A percentile compares a stretch with the other conserved stretches of the same genome.
Conservation (phyloP, 176 grass and related monocot species). For the Triticum turgidum region DNA sequence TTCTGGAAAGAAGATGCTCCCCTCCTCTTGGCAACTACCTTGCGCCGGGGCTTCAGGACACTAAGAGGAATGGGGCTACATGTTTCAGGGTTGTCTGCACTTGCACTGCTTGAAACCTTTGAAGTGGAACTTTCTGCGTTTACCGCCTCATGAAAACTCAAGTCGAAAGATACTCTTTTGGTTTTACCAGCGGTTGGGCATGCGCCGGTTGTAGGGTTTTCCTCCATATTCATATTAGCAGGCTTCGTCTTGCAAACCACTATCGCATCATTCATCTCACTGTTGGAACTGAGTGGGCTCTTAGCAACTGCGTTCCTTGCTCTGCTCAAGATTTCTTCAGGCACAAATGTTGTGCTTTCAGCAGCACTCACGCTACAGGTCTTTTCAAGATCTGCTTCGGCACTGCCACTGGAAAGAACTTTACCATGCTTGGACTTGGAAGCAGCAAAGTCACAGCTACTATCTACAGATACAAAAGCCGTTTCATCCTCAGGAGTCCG, state of each 20-base stretch:
- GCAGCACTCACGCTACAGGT: constrained; percentile 6
- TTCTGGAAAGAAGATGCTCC: constrained; percentile 35
- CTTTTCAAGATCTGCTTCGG: constrained; percentile 12
- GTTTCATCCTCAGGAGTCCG: not conserved
- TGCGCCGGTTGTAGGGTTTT: constrained; percentile 12
- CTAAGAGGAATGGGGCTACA: constrained; percentile 13
- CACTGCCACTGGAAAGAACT: constrained; percentile 35
- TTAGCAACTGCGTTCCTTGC: not conserved
- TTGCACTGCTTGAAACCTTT: constrained; percentile 39
- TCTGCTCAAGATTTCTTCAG: constrained; percentile 18
- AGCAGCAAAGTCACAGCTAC: constrained; percentile 13
- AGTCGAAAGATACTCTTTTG: not conserved
- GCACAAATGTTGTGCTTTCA: not conserved
- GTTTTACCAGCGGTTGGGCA: constrained; percentile 8
- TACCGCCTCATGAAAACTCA: not conserved
- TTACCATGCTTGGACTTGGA: constrained; percentile 21
- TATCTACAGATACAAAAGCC: not conserved
- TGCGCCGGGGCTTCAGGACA: constrained; percentile 43
- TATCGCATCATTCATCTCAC: not conserved
- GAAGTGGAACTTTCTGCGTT: constrained; percentile 17
- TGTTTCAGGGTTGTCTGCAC: constrained; percentile 26
- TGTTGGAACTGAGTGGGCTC: not conserved
- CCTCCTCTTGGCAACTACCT: constrained; percentile 75
- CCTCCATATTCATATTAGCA: constrained; percentile 3
- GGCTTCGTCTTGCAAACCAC: constrained; percentile 1